Conservation (phyloP, 305 asterid species). For the Fraxinus greggii region DNA sequence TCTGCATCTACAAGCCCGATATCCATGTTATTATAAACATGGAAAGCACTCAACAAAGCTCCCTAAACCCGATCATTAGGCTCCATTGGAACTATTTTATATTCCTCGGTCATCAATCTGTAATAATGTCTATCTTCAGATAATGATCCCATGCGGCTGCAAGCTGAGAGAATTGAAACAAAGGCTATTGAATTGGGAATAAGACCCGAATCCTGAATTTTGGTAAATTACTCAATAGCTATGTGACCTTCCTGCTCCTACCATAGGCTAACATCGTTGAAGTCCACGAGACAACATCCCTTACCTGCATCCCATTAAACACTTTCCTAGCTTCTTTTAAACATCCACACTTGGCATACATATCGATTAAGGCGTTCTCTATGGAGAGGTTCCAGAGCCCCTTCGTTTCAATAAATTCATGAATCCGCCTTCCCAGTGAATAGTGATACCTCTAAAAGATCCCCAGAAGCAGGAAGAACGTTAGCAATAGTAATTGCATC, state of each 20-base stretch:
- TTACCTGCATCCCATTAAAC: slow-evolving; percentile 55
- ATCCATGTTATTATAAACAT: slow-evolving; percentile 61
- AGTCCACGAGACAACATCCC: slow-evolving; percentile 91
- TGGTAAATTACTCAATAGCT: slow-evolving; percentile 54
- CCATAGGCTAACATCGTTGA: slow-evolving; percentile 81
- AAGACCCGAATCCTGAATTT: slow-evolving; percentile 52
- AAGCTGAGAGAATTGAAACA: slow-evolving; percentile 80
- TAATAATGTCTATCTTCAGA: slow-evolving; percentile 53
- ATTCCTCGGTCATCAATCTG: slow-evolving; percentile 55
- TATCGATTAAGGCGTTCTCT: slow-evolving; percentile 77
- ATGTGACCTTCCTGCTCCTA: slow-evolving; percentile 59
- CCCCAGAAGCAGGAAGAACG: slow-evolving; percentile 82
- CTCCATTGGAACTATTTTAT: slow-evolving; percentile 54
- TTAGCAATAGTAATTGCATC: slow-evolving; percentile 65
- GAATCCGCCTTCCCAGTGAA: slow-evolving; percentile 64
- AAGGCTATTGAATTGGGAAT: slow-evolving; percentile 79
- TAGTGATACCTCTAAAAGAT: slow-evolving; percentile 56
- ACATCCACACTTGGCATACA: slow-evolving; percentile 89
- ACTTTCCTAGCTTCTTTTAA: slow-evolving; percentile 66
- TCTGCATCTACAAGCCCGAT: slow-evolving; percentile 77
- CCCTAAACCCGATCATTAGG: slow-evolving; percentile 85
- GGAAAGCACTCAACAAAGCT: slow-evolving; percentile 72
- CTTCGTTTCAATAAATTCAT: slow-evolving; percentile 43
- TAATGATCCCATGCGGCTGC: slow-evolving; percentile 77
- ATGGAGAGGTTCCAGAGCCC: slow-evolving; percentile 50